These are phyloP conservation scores for Aspergillus neotritici DNA, from an alignment of 2,329 filamentous ascomycete species.

Conservation along the genomic window DNA sequence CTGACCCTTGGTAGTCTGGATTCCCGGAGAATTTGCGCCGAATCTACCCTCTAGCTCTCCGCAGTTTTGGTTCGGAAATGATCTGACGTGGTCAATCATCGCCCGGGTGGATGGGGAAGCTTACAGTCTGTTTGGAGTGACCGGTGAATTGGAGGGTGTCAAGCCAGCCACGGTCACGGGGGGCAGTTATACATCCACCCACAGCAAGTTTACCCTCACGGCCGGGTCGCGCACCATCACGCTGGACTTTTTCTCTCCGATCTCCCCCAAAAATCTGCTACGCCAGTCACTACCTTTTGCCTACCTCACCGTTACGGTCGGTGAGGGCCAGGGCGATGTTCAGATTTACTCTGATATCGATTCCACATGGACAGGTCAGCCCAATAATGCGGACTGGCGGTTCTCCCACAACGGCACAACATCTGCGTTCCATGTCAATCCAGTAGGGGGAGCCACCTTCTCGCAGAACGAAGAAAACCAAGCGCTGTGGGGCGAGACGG, in stretches of 20 bases:
- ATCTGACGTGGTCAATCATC: conserved; percentile 35
- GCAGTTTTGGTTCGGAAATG: conserved; percentile 37
- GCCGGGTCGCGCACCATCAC: conserved; percentile 30
- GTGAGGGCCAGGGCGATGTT: conserved; percentile 20
- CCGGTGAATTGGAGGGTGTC: conserved; percentile 18
- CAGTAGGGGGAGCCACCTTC: conserved; percentile 24
- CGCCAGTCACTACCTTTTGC: conserved; percentile 38
- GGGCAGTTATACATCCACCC: conserved; percentile 35
- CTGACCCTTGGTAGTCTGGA: conserved; percentile 27
- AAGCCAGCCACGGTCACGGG: conserved; percentile 25
- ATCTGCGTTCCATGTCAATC: conserved; percentile 26
- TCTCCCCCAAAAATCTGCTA: conserved; percentile 34
- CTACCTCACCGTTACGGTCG: conserved; percentile 37
- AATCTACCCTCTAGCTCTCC: conserved; percentile 29
- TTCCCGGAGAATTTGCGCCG: conserved; percentile 32
- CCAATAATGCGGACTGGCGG: conserved; percentile 18
- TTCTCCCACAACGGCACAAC: conserved; percentile 21
- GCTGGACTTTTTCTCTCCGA: conserved; percentile 40
- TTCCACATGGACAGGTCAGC: conserved; percentile 35
- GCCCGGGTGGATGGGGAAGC: conserved; percentile 33
- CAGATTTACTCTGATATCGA: conserved; percentile 40
- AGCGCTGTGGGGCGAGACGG: conserved; percentile 35
- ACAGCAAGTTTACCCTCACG: conserved; percentile 32
- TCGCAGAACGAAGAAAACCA: conserved; percentile 27
- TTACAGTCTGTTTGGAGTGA: conserved; percentile 37